Conservation (phyloP, 2,329 filamentous ascomycete genomes). For the Fusarium sp. region DNA sequence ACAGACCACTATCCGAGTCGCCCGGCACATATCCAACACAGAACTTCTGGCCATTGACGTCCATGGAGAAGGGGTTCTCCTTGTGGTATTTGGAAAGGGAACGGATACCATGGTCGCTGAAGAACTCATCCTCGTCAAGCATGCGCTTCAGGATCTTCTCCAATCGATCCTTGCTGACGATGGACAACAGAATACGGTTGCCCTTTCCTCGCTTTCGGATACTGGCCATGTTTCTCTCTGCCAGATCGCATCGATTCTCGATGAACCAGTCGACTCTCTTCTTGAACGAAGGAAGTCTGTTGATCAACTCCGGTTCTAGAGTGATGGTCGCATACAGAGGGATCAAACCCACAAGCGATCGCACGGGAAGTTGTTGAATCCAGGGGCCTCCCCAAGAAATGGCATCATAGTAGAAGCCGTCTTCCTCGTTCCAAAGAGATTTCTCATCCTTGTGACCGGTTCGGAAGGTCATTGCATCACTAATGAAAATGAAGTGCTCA, state of each 20-base stretch:
- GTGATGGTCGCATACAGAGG: conserved; percentile 93
- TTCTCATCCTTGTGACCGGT: conserved; percentile 76
- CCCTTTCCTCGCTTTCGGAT: conserved; percentile 92
- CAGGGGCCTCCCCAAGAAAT: conserved; percentile 96
- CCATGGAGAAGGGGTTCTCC: conserved; percentile 91
- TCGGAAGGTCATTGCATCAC: conserved; percentile 93
- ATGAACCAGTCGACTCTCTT: conserved; percentile 95
- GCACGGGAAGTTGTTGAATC: conserved; percentile 91
- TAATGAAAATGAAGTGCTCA: conserved; percentile 98
- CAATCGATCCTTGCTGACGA: conserved; percentile 93
- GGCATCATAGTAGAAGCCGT: conserved; percentile 98
- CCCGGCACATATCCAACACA: conserved; percentile 90
- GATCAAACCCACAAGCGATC: conserved; percentile 92
- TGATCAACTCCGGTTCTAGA: conserved; percentile 91
- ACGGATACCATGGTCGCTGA: conserved; percentile 89
- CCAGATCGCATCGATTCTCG: conserved; percentile 84
- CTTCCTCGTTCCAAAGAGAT: conserved; percentile 95
- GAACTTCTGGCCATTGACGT: conserved; percentile 92
- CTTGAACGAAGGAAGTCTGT: conserved; percentile 92
- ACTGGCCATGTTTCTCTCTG: conserved; percentile 93
- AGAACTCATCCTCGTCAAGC: conserved; percentile 93
- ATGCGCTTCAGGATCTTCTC: conserved; percentile 90
- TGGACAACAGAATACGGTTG: conserved; percentile 84
- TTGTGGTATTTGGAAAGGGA: conserved; percentile 94
- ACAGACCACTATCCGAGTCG: conserved; percentile 95